Evolutionary conservation across 345 rosid genomes (phyloP).

Genomic region (Passiflora organensis): DNA sequence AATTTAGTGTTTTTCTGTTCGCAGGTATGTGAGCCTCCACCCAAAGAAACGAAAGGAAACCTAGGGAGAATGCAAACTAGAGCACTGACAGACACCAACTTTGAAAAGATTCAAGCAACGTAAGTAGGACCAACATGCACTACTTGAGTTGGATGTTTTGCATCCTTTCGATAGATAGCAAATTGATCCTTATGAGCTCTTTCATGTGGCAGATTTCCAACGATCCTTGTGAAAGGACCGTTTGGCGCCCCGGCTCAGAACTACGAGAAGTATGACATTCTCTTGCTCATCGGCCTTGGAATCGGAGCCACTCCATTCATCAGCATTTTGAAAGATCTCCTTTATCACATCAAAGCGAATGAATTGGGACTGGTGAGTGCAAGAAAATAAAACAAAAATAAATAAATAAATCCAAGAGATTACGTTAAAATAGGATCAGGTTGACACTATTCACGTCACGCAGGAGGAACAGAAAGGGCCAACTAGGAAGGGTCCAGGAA

Average conservation of each 20-base stretch:
- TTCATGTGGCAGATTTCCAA: conserved; percentile 56
- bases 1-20: background rate
- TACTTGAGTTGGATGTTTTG: background rate
- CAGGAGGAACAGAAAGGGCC: too few species aligned
- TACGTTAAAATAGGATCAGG: too few species aligned
- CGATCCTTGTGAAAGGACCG: conserved; percentile 74
- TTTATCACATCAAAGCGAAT: conserved; percentile 50
- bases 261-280: conserved; percentile 67
- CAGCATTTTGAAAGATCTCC: conserved; percentile 85
- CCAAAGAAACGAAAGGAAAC: conserved; percentile 38
- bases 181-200: background rate
- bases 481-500: conserved; percentile 49
- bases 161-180: too few species aligned
- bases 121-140: conserved; percentile 3
- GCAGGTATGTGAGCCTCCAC: conserved; percentile 69
- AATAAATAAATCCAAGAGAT: too few species aligned
- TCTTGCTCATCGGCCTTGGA: conserved; percentile 78
- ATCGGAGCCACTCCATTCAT: conserved; percentile 97
- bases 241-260: conserved; percentile 96
- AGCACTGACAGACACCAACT: conserved; percentile 20
- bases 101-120: conserved; percentile 49
- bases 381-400: too few species aligned
- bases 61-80: conserved; percentile 71
- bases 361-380: conserved; percentile 30
- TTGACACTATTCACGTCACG: too few species aligned